phyloP scores from a whole-genome alignment of 495 filamentous ascomycete species.

The Penicillium herquei region DNA sequence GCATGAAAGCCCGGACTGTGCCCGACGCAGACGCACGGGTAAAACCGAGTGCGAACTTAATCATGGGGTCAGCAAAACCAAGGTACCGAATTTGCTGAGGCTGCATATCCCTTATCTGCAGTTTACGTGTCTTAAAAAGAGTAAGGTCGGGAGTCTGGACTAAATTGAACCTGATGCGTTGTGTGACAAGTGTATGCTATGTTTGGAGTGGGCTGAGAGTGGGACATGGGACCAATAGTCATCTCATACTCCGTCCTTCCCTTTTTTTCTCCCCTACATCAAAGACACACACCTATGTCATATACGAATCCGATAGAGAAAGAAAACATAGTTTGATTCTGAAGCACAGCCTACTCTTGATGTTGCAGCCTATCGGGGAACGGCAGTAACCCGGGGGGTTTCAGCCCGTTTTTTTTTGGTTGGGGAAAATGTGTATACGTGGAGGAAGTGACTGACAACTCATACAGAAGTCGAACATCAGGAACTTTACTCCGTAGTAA shows the following conservation, averaged over 20 bases:
- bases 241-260: neutral
- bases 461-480: neutral
- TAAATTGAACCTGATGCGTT: conserved; percentile 2
- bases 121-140: conserved; percentile 2
- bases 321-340: conserved; percentile 9
- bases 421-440: neutral
- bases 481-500: neutral
- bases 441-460: neutral
- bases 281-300: neutral
- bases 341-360: conserved; percentile 14
- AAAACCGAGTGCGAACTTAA: conserved; percentile 16
- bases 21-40: conserved; percentile 18
- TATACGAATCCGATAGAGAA: neutral
- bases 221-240: neutral
- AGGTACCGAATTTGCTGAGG: conserved; percentile 3
- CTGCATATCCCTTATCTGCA: conserved; percentile 11
- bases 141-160: too few species aligned
- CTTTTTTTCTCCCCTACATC: neutral
- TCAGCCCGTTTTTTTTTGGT: conserved; percentile 9
- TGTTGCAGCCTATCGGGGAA: conserved; percentile 21
- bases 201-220: neutral
- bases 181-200: conserved; percentile 13
- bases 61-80: neutral
- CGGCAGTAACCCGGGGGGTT: conserved; percentile 13
- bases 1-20: conserved; percentile 13